These are phyloP conservation scores for Purpureocillium takamizusanense DNA, from an alignment of 2,329 filamentous ascomycete species.

Conservation along the genomic window DNA sequence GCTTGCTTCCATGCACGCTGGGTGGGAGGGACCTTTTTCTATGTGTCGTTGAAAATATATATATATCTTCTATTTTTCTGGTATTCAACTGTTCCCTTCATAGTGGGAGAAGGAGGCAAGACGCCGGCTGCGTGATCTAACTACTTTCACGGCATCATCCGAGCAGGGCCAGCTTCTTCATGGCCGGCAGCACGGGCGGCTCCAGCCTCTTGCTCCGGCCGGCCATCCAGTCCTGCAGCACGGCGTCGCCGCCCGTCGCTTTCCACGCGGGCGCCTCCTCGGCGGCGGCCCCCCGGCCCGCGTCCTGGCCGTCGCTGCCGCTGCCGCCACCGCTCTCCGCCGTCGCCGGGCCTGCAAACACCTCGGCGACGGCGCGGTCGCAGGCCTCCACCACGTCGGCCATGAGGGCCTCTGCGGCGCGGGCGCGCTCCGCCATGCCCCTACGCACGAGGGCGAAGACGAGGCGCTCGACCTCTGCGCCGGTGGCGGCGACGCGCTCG, in stretches of 20 bases:
- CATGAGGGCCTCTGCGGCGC: constrained; percentile 66
- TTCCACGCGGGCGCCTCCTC: constrained; percentile 17
- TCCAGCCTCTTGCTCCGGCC: constrained; percentile 35
- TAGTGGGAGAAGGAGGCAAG: too few species aligned
- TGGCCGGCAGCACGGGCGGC: constrained; percentile 36
- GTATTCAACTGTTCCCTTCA: too few species aligned
- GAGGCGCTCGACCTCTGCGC: constrained; percentile 64
- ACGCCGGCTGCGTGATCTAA: background rate
- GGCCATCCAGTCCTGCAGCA: constrained; percentile 41
- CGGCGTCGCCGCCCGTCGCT: constrained; percentile 41
- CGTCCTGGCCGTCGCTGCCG: constrained; percentile 6
- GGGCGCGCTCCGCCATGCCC: constrained; percentile 79
- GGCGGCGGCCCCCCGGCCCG: constrained; percentile 10
- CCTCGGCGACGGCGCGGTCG: constrained; percentile 55
- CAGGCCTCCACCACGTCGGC: constrained; percentile 67
- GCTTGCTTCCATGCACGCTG: too few species aligned
- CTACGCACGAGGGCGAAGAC: constrained; percentile 70
- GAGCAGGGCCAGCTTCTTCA: constrained; percentile 42
- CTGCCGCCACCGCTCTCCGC: constrained; percentile 2
- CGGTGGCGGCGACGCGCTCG: constrained; percentile 66
- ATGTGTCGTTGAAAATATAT: too few species aligned
- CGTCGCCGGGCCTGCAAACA: constrained; percentile 40
- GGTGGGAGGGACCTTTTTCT: too few species aligned
- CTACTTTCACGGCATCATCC: constrained; percentile 25
- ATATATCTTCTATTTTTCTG: too few species aligned